These are phyloP conservation scores for Alternaria consortialis DNA, from an alignment of 2,329 filamentous ascomycete species.

Conservation along the genomic window DNA sequence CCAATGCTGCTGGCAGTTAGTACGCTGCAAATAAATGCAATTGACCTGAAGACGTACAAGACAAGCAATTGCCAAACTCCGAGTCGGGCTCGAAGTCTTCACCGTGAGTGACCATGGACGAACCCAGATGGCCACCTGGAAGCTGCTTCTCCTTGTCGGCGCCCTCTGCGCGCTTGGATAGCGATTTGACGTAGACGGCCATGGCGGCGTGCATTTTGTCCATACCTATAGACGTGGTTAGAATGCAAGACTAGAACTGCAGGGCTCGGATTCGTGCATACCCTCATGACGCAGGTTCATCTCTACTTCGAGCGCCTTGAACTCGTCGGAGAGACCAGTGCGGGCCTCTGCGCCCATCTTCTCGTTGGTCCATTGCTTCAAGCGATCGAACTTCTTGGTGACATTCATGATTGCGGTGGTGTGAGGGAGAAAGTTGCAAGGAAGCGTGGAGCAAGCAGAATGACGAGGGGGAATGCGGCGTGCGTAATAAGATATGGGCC, in stretches of 20 bases:
- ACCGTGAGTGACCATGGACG: slow-evolving; percentile 86
- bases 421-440: slow-evolving; percentile 3
- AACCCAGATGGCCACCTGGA: slow-evolving; percentile 80
- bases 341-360: slow-evolving; percentile 93
- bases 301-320: slow-evolving; percentile 87
- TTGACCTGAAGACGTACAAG: slow-evolving; percentile 61
- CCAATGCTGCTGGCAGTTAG: slow-evolving; percentile 66
- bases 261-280: slow-evolving; percentile 53
- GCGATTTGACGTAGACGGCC: slow-evolving; percentile 85
- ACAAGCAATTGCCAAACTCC: slow-evolving; percentile 87
- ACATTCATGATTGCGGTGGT: slow-evolving; percentile 62
- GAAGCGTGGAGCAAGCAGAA: slow-evolving; percentile 12
- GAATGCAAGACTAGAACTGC: slow-evolving; percentile 7
- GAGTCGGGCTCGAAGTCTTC: slow-evolving; percentile 93
- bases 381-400: slow-evolving; percentile 90
- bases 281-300: slow-evolving; percentile 91
- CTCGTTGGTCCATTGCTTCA: slow-evolving; percentile 98
- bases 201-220: slow-evolving; percentile 88
- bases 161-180: slow-evolving; percentile 82
- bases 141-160: slow-evolving; percentile 90
- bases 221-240: slow-evolving; percentile 69
- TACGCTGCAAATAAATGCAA: not conserved
- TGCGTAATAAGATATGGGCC: slow-evolving; percentile 25
- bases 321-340: slow-evolving; percentile 87
- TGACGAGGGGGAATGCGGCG: slow-evolving; percentile 18